phyloP scores from a whole-genome alignment of 345 rosid genomes.

The Tarenaya hassleriana region DNA sequence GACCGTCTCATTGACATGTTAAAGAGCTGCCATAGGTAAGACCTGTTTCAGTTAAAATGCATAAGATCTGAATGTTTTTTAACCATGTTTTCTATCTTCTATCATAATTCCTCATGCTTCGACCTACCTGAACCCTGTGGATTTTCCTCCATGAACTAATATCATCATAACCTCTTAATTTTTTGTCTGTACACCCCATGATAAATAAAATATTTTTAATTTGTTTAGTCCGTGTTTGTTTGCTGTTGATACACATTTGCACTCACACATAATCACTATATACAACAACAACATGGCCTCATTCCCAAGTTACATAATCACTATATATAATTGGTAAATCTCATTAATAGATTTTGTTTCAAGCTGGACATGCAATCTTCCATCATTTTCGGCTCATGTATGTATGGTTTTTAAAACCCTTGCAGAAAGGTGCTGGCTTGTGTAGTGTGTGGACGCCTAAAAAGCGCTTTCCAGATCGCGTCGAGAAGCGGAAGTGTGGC shows the following conservation, averaged over 20 bases:
- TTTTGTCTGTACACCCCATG: too few relatives aligned
- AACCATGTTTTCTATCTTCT: neutral
- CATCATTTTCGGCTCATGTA: constrained; percentile 16
- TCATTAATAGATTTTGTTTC: neutral
- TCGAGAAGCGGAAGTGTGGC: constrained; percentile 94
- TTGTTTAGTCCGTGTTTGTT: too few relatives aligned
- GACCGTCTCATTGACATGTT: constrained; percentile 97
- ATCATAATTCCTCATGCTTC: neutral
- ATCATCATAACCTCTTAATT: too few relatives aligned
- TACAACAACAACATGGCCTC: too few relatives aligned
- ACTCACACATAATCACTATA: too few relatives aligned
- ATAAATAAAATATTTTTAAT: too few relatives aligned
- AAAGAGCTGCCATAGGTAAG: constrained; percentile 91
- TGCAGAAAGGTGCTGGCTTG: constrained; percentile 95
- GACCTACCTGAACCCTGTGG: too few relatives aligned
- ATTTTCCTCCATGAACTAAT: too few relatives aligned
- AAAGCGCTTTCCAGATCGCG: constrained; percentile 96
- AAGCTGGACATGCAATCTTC: neutral
- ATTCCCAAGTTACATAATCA: too few relatives aligned
- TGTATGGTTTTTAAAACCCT: constrained; percentile 9
- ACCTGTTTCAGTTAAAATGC: neutral
- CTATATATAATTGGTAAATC: too few relatives aligned
- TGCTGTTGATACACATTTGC: too few relatives aligned
- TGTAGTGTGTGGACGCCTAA: constrained; percentile 93
- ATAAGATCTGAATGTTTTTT: neutral